Conservation (phyloP, 2,329 filamentous ascomycete genomes). For the Aspergillus sp. region DNA sequence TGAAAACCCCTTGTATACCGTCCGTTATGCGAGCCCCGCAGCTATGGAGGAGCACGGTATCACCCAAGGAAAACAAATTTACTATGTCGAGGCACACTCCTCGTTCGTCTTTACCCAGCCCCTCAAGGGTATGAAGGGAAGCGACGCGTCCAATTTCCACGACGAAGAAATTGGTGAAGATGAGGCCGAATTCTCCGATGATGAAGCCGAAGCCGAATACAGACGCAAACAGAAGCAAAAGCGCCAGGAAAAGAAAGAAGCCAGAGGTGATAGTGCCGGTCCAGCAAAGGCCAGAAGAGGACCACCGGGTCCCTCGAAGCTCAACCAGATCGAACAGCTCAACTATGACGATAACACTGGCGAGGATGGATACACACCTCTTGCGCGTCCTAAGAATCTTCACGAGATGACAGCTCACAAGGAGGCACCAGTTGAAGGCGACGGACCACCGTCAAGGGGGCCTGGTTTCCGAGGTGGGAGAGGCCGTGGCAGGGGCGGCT, state of each 20-base stretch:
- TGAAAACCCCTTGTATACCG: constrained; percentile 74
- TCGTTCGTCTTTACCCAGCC: constrained; percentile 80
- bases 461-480: constrained; percentile 38
- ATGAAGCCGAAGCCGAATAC: constrained; percentile 83
- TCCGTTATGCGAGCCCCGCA: constrained; percentile 61
- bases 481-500: constrained; percentile 37
- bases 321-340: constrained; percentile 38
- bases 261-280: constrained; percentile 34
- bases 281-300: constrained; percentile 30
- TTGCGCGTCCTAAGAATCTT: constrained; percentile 60
- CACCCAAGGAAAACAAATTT: constrained; percentile 62
- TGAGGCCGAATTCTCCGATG: constrained; percentile 92
- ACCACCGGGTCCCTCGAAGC: constrained; percentile 30
- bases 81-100: constrained; percentile 70
- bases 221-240: constrained; percentile 63
- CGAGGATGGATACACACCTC: constrained; percentile 56
- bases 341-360: constrained; percentile 58
- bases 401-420: constrained; percentile 40
- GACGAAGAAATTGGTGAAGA: constrained; percentile 83
- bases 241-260: constrained; percentile 48
- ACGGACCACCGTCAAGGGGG: constrained; percentile 22
- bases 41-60: constrained; percentile 62
- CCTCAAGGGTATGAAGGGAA: constrained; percentile 71
- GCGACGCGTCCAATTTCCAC: constrained; percentile 88
- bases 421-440: constrained; percentile 30